A percentile compares a stretch with the other conserved stretches of the same genome.
Evolutionary conservation across 306 rosid species (phyloP).

Genomic region (Quercus cerris): DNA sequence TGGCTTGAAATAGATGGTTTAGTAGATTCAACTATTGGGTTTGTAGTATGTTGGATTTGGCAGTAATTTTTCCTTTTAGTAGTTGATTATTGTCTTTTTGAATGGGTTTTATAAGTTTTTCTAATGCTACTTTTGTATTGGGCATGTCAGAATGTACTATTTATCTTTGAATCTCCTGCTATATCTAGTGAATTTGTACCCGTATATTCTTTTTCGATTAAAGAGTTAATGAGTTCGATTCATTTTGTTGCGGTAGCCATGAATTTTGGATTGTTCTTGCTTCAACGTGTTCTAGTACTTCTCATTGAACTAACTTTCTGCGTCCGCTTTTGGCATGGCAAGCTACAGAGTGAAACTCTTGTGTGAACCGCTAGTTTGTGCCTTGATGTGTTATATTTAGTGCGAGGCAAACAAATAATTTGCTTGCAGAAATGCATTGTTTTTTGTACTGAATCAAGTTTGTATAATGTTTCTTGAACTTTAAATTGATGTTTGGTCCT

Average conservation of each 20-base stretch:
- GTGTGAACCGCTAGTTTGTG: background rate
- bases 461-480: background rate
- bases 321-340: background rate
- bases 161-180: slow-evolving; percentile 5
- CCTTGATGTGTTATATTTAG: too few species aligned
- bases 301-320: background rate
- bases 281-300: background rate
- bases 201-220: background rate
- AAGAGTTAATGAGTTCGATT: background rate
- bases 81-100: background rate
- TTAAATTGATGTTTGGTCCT: background rate
- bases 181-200: slow-evolving; percentile 12
- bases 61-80: background rate
- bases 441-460: too few species aligned
- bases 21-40: slow-evolving; percentile 17
- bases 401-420: too few species aligned
- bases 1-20: slow-evolving; percentile 24
- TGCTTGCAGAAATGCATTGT: too few species aligned
- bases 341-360: background rate
- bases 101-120: background rate
- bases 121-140: background rate
- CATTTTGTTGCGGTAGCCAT: background rate
- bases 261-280: background rate
- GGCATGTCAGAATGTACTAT: slow-evolving; percentile 15
- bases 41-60: slow-evolving; percentile 13